phyloP scores from a whole-genome alignment of 306 rosid species.

The Acacia acuminata region DNA sequence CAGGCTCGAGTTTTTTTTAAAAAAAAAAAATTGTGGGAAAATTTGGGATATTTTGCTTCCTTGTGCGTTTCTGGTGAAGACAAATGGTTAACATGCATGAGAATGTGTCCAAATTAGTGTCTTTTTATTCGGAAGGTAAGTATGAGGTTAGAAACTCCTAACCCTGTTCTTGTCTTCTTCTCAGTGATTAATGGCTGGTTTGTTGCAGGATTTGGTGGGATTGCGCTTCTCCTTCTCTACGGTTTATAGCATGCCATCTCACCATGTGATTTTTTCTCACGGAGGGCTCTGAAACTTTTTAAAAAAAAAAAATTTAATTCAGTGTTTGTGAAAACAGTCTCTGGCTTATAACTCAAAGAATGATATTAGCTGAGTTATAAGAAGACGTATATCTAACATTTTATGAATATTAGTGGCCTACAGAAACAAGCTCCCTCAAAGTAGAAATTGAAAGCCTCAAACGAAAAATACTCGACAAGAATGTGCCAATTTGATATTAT shows the following conservation, averaged over 20 bases:
- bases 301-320: no score
- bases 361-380: background rate
- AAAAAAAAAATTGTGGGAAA: background rate
- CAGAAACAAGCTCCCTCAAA: background rate
- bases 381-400: background rate
- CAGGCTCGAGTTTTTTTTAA: background rate
- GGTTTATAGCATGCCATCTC: slow-evolving; percentile 37
- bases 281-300: no score
- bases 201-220: slow-evolving; percentile 38
- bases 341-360: background rate
- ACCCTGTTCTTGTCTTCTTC: slow-evolving; percentile 34
- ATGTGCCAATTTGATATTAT: background rate
- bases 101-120: slow-evolving; percentile 28
- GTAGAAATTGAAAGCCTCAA: background rate
- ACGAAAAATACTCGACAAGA: background rate
- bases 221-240: slow-evolving; percentile 37
- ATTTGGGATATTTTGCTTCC: slow-evolving; percentile 23
- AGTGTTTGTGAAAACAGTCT: background rate
- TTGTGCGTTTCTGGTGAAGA: slow-evolving; percentile 18
- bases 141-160: slow-evolving; percentile 52
- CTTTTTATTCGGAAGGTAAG: slow-evolving; percentile 37
- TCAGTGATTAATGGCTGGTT: slow-evolving; percentile 58
- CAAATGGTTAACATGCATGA: slow-evolving; percentile 41
- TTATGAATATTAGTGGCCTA: background rate
- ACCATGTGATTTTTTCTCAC: background rate